These are phyloP conservation scores for Brassica balearica DNA, from an alignment of 441 rosid genomes.

Conservation along the genomic window DNA sequence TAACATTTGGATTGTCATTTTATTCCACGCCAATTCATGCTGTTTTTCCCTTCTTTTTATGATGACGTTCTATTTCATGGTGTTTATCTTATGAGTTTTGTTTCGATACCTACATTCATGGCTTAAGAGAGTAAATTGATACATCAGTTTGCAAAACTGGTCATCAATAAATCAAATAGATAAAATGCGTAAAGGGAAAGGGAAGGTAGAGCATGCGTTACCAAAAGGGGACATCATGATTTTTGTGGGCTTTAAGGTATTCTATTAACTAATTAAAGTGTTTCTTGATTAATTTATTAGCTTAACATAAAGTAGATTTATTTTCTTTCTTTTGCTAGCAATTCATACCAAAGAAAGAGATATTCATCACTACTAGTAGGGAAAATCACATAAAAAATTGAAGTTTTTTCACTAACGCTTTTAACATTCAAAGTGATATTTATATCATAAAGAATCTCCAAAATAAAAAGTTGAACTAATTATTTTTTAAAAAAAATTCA, in stretches of 20 bases:
- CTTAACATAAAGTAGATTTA: slow-evolving; percentile 29
- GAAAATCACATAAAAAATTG: too few relatives aligned
- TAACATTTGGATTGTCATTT: not conserved
- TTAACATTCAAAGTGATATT: too few relatives aligned
- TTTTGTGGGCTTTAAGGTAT: slow-evolving; percentile 45
- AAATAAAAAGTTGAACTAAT: too few relatives aligned
- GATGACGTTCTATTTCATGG: too few relatives aligned
- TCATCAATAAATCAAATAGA: slow-evolving; percentile 2
- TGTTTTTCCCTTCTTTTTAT: too few relatives aligned
- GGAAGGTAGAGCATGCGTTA: slow-evolving; percentile 69
- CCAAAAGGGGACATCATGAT: slow-evolving; percentile 52
- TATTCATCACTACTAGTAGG: not conserved
- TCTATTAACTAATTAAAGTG: slow-evolving; percentile 22
- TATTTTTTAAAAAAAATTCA: too few relatives aligned
- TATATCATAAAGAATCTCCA: too few relatives aligned
- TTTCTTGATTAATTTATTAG: slow-evolving; percentile 38
- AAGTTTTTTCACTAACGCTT: too few relatives aligned
- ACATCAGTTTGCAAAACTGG: not conserved
- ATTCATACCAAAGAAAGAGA: slow-evolving; percentile 22
- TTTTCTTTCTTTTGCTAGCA: slow-evolving; percentile 3
- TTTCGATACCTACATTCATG: not conserved
- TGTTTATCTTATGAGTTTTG: too few relatives aligned
- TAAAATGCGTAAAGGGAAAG: slow-evolving; percentile 72
- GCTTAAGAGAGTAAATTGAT: not conserved
- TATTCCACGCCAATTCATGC: too few relatives aligned